These are phyloP conservation scores for Stemphylium beticola DNA, from an alignment of 2,329 filamentous ascomycete genomes.

Conservation along the genomic window DNA sequence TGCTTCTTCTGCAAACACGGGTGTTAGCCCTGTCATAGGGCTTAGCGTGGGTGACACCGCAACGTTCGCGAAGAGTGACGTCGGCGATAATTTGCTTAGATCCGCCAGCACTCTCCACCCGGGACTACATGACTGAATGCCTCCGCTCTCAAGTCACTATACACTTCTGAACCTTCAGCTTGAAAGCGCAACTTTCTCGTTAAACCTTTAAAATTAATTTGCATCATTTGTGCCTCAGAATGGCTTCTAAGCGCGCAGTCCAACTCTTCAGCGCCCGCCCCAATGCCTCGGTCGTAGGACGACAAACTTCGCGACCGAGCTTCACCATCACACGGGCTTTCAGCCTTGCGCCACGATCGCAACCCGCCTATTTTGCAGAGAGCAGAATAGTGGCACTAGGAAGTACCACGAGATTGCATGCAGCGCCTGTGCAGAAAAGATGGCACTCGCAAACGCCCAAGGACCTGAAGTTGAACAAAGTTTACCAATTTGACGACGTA, in stretches of 20 bases:
- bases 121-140: not conserved
- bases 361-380: not conserved
- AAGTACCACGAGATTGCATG: not conserved
- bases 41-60: conserved; percentile 9
- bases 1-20: not conserved
- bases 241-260: conserved; percentile 28
- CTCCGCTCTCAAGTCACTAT: not conserved
- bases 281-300: conserved; percentile 13
- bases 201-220: not conserved
- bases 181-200: not conserved
- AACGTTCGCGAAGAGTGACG: conserved; percentile 27
- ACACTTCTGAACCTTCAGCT: not conserved
- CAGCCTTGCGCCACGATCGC: conserved; percentile 8
- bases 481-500: conserved; percentile 51
- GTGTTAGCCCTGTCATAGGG: conserved; percentile 1
- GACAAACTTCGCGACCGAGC: conserved; percentile 13
- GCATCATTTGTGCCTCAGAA: conserved; percentile 2
- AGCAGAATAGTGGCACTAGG: not conserved
- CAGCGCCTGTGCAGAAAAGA: conserved; percentile 25
- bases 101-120: conserved; percentile 22
- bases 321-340: conserved; percentile 12
- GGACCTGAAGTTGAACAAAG: conserved; percentile 33
- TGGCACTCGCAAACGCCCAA: conserved; percentile 46
- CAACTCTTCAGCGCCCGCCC: conserved; percentile 20
- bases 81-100: conserved; percentile 27